phyloP scores from a whole-genome alignment of 75 land plant species.

The Ceratopteris richardii region DNA sequence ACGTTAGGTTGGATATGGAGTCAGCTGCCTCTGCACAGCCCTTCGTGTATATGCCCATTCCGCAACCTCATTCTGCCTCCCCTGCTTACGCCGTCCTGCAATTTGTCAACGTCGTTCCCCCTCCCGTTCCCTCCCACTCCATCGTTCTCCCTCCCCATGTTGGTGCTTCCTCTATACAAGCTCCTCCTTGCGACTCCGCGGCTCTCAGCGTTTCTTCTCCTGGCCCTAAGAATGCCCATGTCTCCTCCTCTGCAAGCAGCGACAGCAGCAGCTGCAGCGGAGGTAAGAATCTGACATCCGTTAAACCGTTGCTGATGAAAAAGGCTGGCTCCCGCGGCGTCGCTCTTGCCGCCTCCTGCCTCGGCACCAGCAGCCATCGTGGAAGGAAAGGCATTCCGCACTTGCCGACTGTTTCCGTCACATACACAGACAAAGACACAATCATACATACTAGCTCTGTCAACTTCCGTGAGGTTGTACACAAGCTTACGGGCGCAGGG shows the following conservation, averaged over 20 bases:
- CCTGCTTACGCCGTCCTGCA: conserved; percentile 5
- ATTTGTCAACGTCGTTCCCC: not conserved
- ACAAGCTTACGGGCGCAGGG: not conserved
- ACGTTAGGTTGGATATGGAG: too few species aligned
- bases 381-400: too few species aligned
- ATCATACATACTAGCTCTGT: not conserved
- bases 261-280: not conserved
- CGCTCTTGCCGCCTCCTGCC: not conserved
- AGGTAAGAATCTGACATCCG: not conserved
- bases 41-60: not conserved
- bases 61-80: not conserved
- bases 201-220: not conserved
- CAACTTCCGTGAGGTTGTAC: not conserved
- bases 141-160: not conserved
- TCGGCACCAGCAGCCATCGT: too few species aligned
- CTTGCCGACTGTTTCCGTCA: too few species aligned
- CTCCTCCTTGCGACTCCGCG: not conserved
- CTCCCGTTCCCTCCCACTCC: not conserved
- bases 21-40: too few species aligned
- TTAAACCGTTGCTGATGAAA: not conserved
- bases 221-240: not conserved
- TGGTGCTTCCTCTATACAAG: too few species aligned
- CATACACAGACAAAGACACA: not conserved
- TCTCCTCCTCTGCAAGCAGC: not conserved
- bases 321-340: not conserved